phyloP scores from a whole-genome alignment of 495 filamentous ascomycete genomes.

The Neurospora sp. region DNA sequence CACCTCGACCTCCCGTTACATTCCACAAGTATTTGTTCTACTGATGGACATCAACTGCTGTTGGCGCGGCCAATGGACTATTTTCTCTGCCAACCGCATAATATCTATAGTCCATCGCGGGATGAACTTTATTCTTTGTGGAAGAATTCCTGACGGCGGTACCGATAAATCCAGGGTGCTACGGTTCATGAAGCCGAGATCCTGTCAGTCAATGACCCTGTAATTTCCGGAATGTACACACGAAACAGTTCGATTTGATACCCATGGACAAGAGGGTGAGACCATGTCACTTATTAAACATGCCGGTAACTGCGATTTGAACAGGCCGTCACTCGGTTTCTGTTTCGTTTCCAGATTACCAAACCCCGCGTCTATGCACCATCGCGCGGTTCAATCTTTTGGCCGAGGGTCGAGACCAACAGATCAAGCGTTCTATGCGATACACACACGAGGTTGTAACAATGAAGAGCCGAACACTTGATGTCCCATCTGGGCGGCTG shows the following conservation, averaged over 20 bases:
- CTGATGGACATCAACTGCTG: background rate
- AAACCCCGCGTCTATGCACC: too few species aligned
- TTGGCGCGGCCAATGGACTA: background rate
- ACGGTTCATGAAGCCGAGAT: background rate
- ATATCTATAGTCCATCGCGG: background rate
- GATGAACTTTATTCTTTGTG: background rate
- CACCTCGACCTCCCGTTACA: background rate
- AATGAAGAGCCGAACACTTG: too few species aligned
- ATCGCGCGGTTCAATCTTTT: background rate
- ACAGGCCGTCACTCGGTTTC: background rate
- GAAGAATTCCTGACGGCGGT: background rate
- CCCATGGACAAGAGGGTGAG: background rate
- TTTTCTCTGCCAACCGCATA: background rate
- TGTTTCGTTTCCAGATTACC: background rate
- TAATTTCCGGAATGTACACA: background rate
- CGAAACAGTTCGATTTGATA: background rate
- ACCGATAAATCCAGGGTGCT: background rate
- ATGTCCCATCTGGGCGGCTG: too few species aligned
- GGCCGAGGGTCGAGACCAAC: background rate
- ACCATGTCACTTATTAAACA: background rate
- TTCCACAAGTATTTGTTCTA: background rate
- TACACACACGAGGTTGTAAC: too few species aligned
- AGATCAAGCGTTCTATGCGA: background rate
- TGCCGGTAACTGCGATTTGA: background rate
- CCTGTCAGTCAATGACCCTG: background rate